A percentile compares a stretch with the other conserved stretches of the same genome.
Conservation (phyloP, 352 stramenopile genomes). For the Aphanomyces invadans region DNA sequence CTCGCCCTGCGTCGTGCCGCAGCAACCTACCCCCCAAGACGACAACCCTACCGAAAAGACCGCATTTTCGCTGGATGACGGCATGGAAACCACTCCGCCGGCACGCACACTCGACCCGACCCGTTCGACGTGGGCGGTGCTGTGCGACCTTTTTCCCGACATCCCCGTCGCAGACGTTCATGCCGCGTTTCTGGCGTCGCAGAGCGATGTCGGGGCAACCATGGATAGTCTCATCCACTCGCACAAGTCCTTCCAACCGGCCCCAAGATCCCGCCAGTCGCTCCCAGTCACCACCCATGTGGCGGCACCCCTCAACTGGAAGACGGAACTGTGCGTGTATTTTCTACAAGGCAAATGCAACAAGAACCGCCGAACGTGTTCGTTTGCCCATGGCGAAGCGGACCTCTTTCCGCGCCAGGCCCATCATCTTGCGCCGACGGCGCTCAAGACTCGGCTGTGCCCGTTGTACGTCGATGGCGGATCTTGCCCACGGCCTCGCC, state of each 20-base stretch:
- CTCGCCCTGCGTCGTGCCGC: conserved; percentile 67
- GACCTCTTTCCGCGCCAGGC: conserved; percentile 44
- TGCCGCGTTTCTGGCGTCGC: conserved; percentile 35
- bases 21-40: conserved; percentile 29
- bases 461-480: conserved; percentile 62
- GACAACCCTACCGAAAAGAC: neutral
- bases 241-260: conserved; percentile 72
- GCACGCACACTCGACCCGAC: neutral
- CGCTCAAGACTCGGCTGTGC: conserved; percentile 77
- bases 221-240: conserved; percentile 61
- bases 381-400: conserved; percentile 77
- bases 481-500: conserved; percentile 56
- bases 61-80: neutral
- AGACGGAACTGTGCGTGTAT: conserved; percentile 86
- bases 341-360: conserved; percentile 86
- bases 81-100: neutral
- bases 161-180: conserved; percentile 63
- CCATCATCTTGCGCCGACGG: too few species aligned
- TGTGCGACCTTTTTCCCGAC: conserved; percentile 64
- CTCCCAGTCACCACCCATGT: too few species aligned
- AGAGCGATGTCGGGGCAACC: conserved; percentile 43
- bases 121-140: conserved; percentile 17
- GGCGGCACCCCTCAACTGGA: conserved; percentile 59
- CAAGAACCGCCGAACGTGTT: conserved; percentile 80
- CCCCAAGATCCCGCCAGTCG: too few species aligned